Evolutionary conservation across 2,329 filamentous ascomycete genomes (phyloP).

Genomic region (Clonostachys byssicola): DNA sequence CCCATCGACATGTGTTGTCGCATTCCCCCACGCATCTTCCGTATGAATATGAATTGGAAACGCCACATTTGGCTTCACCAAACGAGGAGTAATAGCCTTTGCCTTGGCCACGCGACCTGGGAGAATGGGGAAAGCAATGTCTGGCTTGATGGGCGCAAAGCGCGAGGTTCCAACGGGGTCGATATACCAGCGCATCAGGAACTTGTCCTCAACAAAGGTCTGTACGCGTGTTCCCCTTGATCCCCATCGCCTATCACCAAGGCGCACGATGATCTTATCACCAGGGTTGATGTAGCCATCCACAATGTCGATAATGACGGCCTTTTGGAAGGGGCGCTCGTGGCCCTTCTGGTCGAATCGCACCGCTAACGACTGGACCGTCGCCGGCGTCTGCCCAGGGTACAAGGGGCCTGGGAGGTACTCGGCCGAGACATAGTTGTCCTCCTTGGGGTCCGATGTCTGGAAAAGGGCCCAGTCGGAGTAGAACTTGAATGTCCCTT

Average conservation of each 20-base stretch:
- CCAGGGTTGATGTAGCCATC: constrained; percentile 28
- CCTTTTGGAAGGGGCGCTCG: constrained; percentile 29
- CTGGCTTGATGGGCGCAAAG: constrained; percentile 24
- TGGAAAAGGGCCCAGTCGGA: constrained; percentile 28
- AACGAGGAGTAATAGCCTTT: constrained; percentile 10
- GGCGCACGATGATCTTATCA: constrained; percentile 21
- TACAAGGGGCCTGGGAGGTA: constrained; percentile 16
- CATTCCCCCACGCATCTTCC: constrained; percentile 20
- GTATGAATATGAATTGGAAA: constrained; percentile 15
- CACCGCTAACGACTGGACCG: constrained; percentile 21
- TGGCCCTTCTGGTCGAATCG: constrained; percentile 31
- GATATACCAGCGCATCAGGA: constrained; percentile 27
- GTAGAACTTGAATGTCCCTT: constrained; percentile 31
- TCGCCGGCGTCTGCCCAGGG: constrained; percentile 21
- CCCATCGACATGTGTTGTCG: constrained; percentile 7
- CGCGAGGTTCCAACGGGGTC: constrained; percentile 26
- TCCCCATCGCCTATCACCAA: constrained; percentile 24
- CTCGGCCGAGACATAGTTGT: constrained; percentile 26
- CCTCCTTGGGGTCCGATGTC: constrained; percentile 17
- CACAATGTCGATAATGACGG: constrained; percentile 26
- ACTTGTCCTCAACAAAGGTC: constrained; percentile 25
- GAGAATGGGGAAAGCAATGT: constrained; percentile 16
- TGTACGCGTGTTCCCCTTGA: constrained; percentile 21
- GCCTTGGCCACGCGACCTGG: constrained; percentile 11
- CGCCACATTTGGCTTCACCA: constrained; percentile 9